Percentiles rank a stretch among this genome's conserved stretches.
Evolutionary conservation across 192 early-diverging fungal species (phyloP).

Genomic region (Entomortierella beljakovae): DNA sequence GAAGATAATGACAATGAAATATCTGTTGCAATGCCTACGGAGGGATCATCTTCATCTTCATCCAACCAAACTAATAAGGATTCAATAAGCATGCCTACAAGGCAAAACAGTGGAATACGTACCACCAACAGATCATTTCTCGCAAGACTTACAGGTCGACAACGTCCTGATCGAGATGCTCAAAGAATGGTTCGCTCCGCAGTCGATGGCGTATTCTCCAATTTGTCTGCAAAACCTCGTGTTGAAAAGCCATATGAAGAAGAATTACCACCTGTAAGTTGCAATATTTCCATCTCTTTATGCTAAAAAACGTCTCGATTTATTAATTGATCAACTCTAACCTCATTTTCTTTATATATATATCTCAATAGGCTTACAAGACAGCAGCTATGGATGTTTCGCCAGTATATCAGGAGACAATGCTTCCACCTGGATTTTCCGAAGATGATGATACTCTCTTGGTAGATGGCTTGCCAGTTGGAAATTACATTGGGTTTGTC

Average conservation of each 20-base stretch:
- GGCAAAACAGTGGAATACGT: constrained; percentile 10
- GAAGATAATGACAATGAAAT: constrained; percentile 23
- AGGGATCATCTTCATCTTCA: constrained; percentile 17
- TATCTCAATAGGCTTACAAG: constrained; percentile 50
- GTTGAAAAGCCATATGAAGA: constrained; percentile 46
- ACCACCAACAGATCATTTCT: constrained; percentile 39
- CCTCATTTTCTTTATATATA: neutral
- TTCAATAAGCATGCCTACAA: neutral
- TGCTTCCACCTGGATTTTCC: constrained; percentile 71
- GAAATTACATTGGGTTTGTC: constrained; percentile 80
- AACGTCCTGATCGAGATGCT: constrained; percentile 29
- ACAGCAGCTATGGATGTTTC: constrained; percentile 45
- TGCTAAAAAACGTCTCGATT: neutral
- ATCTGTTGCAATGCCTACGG: constrained; percentile 6
- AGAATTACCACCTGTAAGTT: constrained; percentile 44
- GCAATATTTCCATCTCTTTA: neutral
- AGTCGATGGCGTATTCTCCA: constrained; percentile 47
- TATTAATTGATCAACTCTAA: neutral
- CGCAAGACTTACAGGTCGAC: constrained; percentile 31
- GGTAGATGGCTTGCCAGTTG: constrained; percentile 93
- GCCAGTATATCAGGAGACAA: constrained; percentile 45
- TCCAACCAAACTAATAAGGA: neutral
- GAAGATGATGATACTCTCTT: constrained; percentile 82
- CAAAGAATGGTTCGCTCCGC: constrained; percentile 34
- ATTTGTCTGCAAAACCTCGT: constrained; percentile 38